These are phyloP conservation scores for Raddia guianensis DNA, from an alignment of 176 grass and related monocot genomes.

Conservation along the genomic window DNA sequence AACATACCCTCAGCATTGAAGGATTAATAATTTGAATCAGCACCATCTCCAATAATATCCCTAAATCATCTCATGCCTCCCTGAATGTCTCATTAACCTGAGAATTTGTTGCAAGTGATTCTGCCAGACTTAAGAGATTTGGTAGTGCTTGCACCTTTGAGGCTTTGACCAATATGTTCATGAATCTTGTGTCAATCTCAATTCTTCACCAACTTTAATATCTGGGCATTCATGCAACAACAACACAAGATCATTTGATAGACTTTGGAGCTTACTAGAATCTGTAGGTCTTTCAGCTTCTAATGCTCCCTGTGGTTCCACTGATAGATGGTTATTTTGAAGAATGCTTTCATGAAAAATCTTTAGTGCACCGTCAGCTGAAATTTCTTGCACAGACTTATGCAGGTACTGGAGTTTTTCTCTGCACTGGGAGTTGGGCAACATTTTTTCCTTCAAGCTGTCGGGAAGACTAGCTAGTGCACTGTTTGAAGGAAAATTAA, in stretches of 20 bases:
- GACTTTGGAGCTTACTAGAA: constrained; percentile 48
- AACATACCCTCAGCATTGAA: not conserved
- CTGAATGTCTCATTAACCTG: not conserved
- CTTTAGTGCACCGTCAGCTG: constrained; percentile 48
- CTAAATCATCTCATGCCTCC: not conserved
- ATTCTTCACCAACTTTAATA: constrained; percentile 52
- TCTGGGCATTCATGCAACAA: constrained; percentile 52
- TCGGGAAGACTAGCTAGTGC: constrained; percentile 54
- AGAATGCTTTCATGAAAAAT: constrained; percentile 56
- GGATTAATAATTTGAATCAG: not conserved
- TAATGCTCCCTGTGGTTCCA: constrained; percentile 28
- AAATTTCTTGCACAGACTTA: constrained; percentile 53
- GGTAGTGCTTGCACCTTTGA: not conserved
- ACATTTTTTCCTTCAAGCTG: constrained; percentile 55
- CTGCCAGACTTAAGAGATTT: not conserved
- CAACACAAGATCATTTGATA: constrained; percentile 51
- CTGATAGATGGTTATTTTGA: constrained; percentile 21
- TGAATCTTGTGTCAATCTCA: constrained; percentile 43
- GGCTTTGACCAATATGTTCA: not conserved
- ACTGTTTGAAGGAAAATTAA: constrained; percentile 39
- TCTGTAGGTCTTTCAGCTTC: not conserved
- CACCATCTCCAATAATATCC: not conserved
- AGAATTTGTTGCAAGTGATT: not conserved
- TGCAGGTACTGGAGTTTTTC: constrained; percentile 45
- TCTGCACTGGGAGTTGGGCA: constrained; percentile 46